Evolutionary conservation across 2,329 filamentous ascomycete species (phyloP), one percentile per base, ranked within the genome.

Genomic region (Thermomyces lanuginosus): DNA sequence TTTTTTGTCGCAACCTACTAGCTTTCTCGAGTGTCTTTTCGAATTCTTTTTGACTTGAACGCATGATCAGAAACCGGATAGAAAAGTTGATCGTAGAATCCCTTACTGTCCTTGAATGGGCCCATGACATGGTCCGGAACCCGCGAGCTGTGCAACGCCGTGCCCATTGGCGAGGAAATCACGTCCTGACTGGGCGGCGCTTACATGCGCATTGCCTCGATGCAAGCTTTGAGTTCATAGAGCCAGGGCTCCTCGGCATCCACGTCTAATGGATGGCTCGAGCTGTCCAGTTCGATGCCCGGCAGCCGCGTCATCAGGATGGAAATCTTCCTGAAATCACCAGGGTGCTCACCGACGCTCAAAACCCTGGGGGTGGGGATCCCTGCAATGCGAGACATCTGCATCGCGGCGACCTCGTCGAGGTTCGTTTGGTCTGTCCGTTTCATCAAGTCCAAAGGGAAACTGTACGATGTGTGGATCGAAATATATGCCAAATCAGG

Each of bases 261-360:
- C 10, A 38, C 21, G 6, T 37, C 32, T 18, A 56, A 36, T 10
- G 12, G 19, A 27, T 51, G 37, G 10, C 31, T 35, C 3, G 36
- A 38, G 26, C 53, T 46, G 10, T 38, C 42, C 14, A 56, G 34
- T 7, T 6, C n/a, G 41, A 38, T 28, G 4, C 53, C 50, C 10
- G 48, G 52, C 25, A 55, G 30, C 14, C 52, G 44, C n/a, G 53
- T 58, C 51, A 60, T 58, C 13, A 56, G 27, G 20, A 55, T 54
- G n/a, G 51, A 54, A 25, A 53, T 29, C 8, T 26, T 34, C 15
- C 40, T 26, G 15, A 40, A 38, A 5, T 12, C 22, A 22, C 33
- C 15, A 4, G 36, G 40, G 25, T 56, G 46, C 22, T 53, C 47
- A 4, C 49, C 46, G 19, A 39, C 53, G 28, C 31, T 38, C 12